These are phyloP conservation scores for Pholiota molesta DNA, from an alignment of 768 basidiomycete genomes.

Conservation along the genomic window DNA sequence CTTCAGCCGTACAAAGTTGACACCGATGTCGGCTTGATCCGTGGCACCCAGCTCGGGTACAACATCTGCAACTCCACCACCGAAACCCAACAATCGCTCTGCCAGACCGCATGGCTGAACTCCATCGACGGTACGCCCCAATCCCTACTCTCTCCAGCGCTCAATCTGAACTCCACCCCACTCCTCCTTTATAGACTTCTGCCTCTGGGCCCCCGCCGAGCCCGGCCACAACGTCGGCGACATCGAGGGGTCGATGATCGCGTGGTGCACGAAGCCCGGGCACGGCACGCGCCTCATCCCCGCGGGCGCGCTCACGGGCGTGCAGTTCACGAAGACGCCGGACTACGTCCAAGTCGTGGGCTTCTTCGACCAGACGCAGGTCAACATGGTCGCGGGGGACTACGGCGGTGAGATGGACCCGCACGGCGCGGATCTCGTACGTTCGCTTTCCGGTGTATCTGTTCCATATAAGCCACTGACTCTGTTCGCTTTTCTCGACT, in stretches of 20 bases:
- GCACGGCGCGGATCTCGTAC: slow-evolving; percentile 63
- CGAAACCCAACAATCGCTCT: slow-evolving; percentile 54
- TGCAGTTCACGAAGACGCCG: slow-evolving; percentile 66
- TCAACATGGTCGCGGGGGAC: slow-evolving; percentile 60
- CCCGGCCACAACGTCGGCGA: slow-evolving; percentile 62
- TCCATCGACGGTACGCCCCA: slow-evolving; percentile 45
- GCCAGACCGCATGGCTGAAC: slow-evolving; percentile 67
- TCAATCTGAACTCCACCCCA: too few species aligned
- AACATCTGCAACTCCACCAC: slow-evolving; percentile 72
- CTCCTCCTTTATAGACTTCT: too few species aligned
- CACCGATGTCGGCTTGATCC: slow-evolving; percentile 33
- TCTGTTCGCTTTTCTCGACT: slow-evolving; percentile 43
- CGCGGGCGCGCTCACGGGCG: slow-evolving; percentile 59
- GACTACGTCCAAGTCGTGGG: slow-evolving; percentile 70
- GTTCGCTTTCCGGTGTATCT: slow-evolving; percentile 13
- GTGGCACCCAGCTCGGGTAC: slow-evolving; percentile 60
- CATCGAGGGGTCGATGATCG: slow-evolving; percentile 73
- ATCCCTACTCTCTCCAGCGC: too few species aligned
- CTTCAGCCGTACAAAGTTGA: slow-evolving; percentile 39
- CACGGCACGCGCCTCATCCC: slow-evolving; percentile 77
- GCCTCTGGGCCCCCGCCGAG: slow-evolving; percentile 62
- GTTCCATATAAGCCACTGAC: too few species aligned
- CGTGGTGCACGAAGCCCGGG: slow-evolving; percentile 75
- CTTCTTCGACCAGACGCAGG: slow-evolving; percentile 61
- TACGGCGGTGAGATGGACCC: slow-evolving; percentile 81